Evolutionary conservation across 2,329 filamentous ascomycete species (phyloP).

Genomic region (Calycina marina): DNA sequence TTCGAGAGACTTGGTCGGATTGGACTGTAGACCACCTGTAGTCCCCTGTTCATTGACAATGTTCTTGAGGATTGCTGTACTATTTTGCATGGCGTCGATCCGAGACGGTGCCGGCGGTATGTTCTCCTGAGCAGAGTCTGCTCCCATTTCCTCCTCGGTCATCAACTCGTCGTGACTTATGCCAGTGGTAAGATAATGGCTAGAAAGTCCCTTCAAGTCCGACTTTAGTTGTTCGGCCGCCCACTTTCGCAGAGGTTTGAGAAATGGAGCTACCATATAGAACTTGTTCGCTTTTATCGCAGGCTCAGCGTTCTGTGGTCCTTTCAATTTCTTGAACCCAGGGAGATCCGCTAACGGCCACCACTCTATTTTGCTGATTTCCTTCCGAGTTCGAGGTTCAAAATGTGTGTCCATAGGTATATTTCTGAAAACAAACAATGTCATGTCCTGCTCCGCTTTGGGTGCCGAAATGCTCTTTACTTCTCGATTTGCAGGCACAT

Average conservation of each 20-base stretch:
- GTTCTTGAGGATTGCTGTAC: constrained; percentile 34
- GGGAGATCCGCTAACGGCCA: constrained; percentile 82
- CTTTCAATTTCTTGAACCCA: constrained; percentile 50
- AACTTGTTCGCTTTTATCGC: constrained; percentile 63
- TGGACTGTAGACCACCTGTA: constrained; percentile 31
- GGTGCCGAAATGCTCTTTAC: constrained; percentile 77
- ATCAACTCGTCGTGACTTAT: constrained; percentile 38
- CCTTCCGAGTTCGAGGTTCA: constrained; percentile 81
- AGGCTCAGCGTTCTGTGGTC: constrained; percentile 41
- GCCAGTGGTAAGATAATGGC: constrained; percentile 28
- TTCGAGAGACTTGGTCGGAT: constrained; percentile 8
- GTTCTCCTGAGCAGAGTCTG: constrained; percentile 11
- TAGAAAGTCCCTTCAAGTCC: constrained; percentile 35
- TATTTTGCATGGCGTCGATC: constrained; percentile 27
- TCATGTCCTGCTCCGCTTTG: constrained; percentile 86
- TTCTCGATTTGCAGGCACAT: constrained; percentile 57
- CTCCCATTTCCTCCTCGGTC: constrained; percentile 43
- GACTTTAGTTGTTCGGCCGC: constrained; percentile 69
- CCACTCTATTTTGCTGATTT: constrained; percentile 96
- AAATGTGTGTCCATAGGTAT: constrained; percentile 80
- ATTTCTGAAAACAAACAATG: constrained; percentile 80
- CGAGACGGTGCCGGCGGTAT: constrained; percentile 1
- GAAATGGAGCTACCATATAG: constrained; percentile 94
- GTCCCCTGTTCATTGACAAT: constrained; percentile 40
- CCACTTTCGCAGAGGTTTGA: constrained; percentile 78